These are phyloP conservation scores for Ambrosia hybrid DNA, from an alignment of 140 eudicot species.

Conservation along the genomic window DNA sequence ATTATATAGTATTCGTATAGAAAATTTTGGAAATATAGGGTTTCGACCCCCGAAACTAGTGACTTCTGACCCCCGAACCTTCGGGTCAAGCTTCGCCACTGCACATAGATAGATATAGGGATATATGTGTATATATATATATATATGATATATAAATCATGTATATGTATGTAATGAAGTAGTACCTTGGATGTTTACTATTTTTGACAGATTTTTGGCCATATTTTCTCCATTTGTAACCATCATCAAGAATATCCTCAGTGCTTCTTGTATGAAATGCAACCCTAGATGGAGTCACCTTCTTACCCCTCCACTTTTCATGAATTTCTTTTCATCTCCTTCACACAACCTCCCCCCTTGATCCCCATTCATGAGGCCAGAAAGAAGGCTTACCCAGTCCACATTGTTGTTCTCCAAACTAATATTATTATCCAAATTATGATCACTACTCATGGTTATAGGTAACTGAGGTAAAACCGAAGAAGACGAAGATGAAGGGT, in stretches of 20 bases:
- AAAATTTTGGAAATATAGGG: too few relatives aligned
- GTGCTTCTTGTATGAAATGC: conserved; percentile 82
- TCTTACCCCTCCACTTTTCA: conserved; percentile 51
- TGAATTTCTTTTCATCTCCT: conserved; percentile 25
- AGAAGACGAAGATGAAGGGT: conserved; percentile 28
- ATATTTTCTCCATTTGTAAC: conserved; percentile 79
- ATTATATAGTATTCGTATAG: too few relatives aligned
- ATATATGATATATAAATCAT: background rate
- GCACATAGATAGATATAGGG: too few relatives aligned
- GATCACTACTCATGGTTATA: conserved; percentile 14
- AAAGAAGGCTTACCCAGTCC: conserved; percentile 62
- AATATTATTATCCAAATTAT: conserved; percentile 24
- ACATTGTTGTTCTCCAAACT: conserved; percentile 37
- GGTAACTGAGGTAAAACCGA: conserved; percentile 32
- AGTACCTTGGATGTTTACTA: conserved; percentile 72
- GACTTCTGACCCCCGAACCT: too few relatives aligned
- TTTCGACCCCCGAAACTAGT: too few relatives aligned
- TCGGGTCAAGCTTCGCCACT: too few relatives aligned
- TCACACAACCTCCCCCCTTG: conserved; percentile 28
- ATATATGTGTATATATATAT: too few relatives aligned
- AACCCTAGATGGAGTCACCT: conserved; percentile 65
- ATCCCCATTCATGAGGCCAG: conserved; percentile 34
- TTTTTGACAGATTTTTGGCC: conserved; percentile 87
- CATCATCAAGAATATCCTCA: conserved; percentile 85
- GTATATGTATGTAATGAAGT: background rate